phyloP scores from a whole-genome alignment of 192 early-diverging fungal species.

The Coemansia sp. region DNA sequence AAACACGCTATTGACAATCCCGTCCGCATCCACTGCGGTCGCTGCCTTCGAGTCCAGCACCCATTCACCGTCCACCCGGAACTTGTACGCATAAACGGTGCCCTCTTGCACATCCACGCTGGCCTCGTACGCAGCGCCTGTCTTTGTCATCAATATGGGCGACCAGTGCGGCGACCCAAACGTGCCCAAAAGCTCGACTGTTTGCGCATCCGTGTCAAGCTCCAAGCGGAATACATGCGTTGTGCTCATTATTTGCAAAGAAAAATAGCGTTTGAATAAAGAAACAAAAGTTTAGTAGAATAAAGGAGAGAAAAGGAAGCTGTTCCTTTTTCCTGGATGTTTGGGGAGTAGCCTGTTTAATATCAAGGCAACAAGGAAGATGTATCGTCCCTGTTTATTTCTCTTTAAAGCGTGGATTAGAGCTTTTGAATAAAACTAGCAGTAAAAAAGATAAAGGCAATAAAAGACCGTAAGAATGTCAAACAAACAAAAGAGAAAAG shows the following conservation, averaged over 20 bases:
- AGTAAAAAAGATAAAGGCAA: conserved; percentile 5
- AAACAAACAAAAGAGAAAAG: background rate
- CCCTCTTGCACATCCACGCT: conserved; percentile 18
- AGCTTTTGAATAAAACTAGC: background rate
- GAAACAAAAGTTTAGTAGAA: background rate
- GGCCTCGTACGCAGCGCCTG: conserved; percentile 22
- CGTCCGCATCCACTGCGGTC: conserved; percentile 28
- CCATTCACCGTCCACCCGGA: conserved; percentile 47
- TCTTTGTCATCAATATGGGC: conserved; percentile 38
- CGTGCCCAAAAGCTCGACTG: conserved; percentile 46
- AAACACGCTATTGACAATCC: conserved; percentile 38
- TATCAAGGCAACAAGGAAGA: background rate
- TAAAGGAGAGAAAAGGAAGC: background rate
- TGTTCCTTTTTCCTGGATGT: background rate
- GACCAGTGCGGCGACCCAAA: conserved; percentile 42
- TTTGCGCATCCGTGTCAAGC: conserved; percentile 10
- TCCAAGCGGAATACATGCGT: conserved; percentile 36
- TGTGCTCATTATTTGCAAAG: background rate
- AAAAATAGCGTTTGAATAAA: background rate
- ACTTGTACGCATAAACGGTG: conserved; percentile 40
- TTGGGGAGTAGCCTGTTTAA: no score
- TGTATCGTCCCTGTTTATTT: background rate
- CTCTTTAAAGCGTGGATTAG: background rate
- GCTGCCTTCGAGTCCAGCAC: conserved; percentile 34
- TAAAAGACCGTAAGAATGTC: conserved; percentile 11